Percentiles rank a stretch among this genome's conserved stretches.
These are phyloP conservation scores for Fonsecaea nubica DNA, from an alignment of 2,329 filamentous ascomycete genomes.

Conservation along the genomic window DNA sequence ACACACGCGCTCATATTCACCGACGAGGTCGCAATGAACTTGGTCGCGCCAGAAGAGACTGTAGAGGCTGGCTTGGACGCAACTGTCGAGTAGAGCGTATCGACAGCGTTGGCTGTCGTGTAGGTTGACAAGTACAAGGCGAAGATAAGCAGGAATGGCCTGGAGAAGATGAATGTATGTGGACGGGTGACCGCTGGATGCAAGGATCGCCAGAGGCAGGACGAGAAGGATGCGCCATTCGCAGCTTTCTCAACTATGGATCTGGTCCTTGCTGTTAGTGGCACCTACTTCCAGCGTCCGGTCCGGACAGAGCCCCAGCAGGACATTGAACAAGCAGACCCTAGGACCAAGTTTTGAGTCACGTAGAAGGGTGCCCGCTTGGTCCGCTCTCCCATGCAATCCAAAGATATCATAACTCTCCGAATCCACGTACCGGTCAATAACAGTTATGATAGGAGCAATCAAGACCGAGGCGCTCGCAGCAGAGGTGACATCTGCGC, in stretches of 20 bases:
- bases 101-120: constrained; percentile 83
- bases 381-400: background rate
- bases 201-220: constrained; percentile 51
- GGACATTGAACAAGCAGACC: background rate
- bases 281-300: background rate
- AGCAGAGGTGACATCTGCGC: constrained; percentile 72
- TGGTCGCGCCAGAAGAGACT: constrained; percentile 75
- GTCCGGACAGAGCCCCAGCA: background rate
- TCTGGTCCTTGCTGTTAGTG: constrained; percentile 41
- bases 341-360: background rate
- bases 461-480: constrained; percentile 75
- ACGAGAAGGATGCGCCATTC: constrained; percentile 47
- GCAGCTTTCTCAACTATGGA: constrained; percentile 59
- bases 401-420: background rate
- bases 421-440: constrained; percentile 72
- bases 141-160: constrained; percentile 58
- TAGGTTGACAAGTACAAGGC: constrained; percentile 86
- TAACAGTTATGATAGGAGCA: constrained; percentile 83
- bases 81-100: constrained; percentile 75
- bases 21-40: constrained; percentile 80
- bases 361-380: background rate
- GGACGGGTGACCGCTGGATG: constrained; percentile 50
- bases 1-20: constrained; percentile 81
- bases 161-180: constrained; percentile 53
- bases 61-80: constrained; percentile 62